A percentile compares a stretch with the other conserved stretches of the same genome.
phyloP scores from a whole-genome alignment of 768 basidiomycete genomes.

The Dacryopinax spathularia region DNA sequence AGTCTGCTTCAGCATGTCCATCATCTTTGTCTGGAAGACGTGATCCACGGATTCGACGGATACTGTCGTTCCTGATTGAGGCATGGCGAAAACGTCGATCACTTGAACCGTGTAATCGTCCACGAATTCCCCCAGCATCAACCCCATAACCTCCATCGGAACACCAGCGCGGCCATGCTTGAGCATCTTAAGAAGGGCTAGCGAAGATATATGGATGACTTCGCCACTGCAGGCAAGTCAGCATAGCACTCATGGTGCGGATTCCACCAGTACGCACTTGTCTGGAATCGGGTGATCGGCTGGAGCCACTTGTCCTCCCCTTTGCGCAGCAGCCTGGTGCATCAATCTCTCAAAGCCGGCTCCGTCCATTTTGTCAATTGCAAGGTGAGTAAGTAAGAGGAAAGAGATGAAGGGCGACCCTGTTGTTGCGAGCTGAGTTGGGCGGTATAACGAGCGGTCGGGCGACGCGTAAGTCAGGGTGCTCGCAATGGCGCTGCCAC shows the following conservation, averaged over 20 bases:
- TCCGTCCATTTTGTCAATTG: background rate
- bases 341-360: slow-evolving; percentile 23
- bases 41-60: slow-evolving; percentile 97
- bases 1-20: slow-evolving; percentile 98
- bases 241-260: background rate
- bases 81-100: slow-evolving; percentile 98
- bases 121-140: slow-evolving; percentile 95
- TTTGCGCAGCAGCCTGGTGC: slow-evolving; percentile 19
- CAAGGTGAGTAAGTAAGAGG: background rate
- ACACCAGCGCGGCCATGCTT: slow-evolving; percentile 98
- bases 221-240: slow-evolving; percentile 44
- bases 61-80: slow-evolving; percentile 92
- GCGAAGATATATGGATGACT: slow-evolving; percentile 91
- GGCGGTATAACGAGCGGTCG: background rate
- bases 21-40: slow-evolving; percentile 95
- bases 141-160: slow-evolving; percentile 98
- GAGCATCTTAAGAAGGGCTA: slow-evolving; percentile 98
- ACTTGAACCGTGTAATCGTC: slow-evolving; percentile 67
- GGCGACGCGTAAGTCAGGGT: slow-evolving; percentile 2
- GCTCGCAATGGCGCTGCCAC: background rate
- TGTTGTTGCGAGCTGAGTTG: background rate
- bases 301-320: slow-evolving; percentile 27
- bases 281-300: slow-evolving; percentile 51
- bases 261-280: slow-evolving; percentile 38
- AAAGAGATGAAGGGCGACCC: background rate